phyloP scores from a whole-genome alignment of 1,284 basidiomycete genomes.

The Moesziomyces sp. region DNA sequence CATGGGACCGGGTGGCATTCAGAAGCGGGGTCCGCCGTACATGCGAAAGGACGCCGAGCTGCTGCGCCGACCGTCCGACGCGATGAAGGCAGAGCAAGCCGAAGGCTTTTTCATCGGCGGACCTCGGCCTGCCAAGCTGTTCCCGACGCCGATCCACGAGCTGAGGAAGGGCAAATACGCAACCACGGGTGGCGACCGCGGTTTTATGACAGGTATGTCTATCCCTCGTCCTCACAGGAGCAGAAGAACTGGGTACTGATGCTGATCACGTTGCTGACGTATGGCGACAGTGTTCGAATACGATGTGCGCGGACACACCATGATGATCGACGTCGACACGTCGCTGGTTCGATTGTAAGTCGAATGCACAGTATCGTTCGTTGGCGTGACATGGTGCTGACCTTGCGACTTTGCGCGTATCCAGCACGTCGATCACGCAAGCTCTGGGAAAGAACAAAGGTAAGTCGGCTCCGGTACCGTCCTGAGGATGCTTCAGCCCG shows the following conservation, averaged over 20 bases:
- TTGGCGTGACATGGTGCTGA: too few relatives aligned
- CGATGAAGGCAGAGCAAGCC: neutral
- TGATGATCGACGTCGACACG: slow-evolving; percentile 55
- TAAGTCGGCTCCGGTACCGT: slow-evolving; percentile 1
- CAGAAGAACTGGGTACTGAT: too few relatives aligned
- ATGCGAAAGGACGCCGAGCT: slow-evolving; percentile 9
- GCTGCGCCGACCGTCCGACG: neutral
- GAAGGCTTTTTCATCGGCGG: slow-evolving; percentile 26
- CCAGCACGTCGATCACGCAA: slow-evolving; percentile 51
- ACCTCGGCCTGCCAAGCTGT: slow-evolving; percentile 33
- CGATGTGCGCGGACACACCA: slow-evolving; percentile 37
- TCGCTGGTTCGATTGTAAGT: slow-evolving; percentile 50
- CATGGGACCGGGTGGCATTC: neutral
- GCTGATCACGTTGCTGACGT: neutral
- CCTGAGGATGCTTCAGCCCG: too few relatives aligned
- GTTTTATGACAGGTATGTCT: slow-evolving; percentile 42
- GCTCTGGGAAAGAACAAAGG: slow-evolving; percentile 50
- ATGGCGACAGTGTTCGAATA: slow-evolving; percentile 47
- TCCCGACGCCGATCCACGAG: slow-evolving; percentile 25
- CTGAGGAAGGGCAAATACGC: slow-evolving; percentile 46
- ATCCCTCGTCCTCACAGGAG: neutral
- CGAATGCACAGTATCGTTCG: too few relatives aligned
- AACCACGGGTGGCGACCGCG: slow-evolving; percentile 39
- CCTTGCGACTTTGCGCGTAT: too few relatives aligned
- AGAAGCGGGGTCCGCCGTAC: slow-evolving; percentile 21